A percentile compares a stretch with the other conserved stretches of the same genome.
Conservation (phyloP, 192 early-diverging fungal species). For the Coemansia sp. region DNA sequence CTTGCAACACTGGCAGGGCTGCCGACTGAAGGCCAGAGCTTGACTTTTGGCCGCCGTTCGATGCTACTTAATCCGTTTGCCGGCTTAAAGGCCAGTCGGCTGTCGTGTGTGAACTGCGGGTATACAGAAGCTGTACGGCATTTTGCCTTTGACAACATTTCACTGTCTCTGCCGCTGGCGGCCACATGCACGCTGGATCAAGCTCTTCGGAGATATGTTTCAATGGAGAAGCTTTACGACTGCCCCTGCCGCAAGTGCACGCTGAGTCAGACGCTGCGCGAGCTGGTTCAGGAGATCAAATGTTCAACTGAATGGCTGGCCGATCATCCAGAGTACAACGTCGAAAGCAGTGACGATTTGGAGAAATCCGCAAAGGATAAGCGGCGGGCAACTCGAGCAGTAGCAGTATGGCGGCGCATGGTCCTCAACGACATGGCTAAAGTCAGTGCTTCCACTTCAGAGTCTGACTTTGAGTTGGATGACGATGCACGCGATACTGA, state of each 20-base stretch:
- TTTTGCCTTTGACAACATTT: slow-evolving; percentile 79
- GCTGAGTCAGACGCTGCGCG: slow-evolving; percentile 46
- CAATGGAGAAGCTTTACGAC: slow-evolving; percentile 43
- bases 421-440: slow-evolving; percentile 22
- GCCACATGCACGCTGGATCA: slow-evolving; percentile 43
- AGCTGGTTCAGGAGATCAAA: slow-evolving; percentile 37
- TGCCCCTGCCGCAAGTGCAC: slow-evolving; percentile 52
- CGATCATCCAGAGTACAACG: slow-evolving; percentile 30
- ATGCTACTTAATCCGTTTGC: slow-evolving; percentile 64
- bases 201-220: slow-evolving; percentile 40
- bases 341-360: neutral
- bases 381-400: slow-evolving; percentile 28
- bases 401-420: slow-evolving; percentile 29
- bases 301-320: slow-evolving; percentile 28
- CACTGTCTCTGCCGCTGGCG: slow-evolving; percentile 63
- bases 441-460: slow-evolving; percentile 7
- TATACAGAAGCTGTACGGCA: slow-evolving; percentile 77
- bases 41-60: slow-evolving; percentile 52
- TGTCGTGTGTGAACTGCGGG: slow-evolving; percentile 77
- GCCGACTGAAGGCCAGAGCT: slow-evolving; percentile 37
- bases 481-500: neutral
- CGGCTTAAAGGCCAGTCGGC: slow-evolving; percentile 70
- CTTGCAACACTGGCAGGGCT: slow-evolving; percentile 31
- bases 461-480: slow-evolving; percentile 28
- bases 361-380: neutral